Conservation (phyloP, 805 yeast species). For the Ogataea trehalophila region DNA sequence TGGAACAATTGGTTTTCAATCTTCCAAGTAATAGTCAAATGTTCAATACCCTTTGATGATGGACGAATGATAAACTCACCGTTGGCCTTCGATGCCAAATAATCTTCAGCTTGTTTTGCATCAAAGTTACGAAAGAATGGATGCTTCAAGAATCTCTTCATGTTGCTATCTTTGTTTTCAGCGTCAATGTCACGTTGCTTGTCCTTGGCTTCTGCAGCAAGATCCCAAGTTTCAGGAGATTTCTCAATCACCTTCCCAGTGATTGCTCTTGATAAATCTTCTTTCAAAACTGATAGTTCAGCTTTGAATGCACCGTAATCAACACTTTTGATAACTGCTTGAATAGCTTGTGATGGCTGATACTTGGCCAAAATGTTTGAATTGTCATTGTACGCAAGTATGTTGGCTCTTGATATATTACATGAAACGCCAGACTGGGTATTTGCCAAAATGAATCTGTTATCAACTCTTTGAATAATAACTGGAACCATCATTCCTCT, state of each 20-base stretch:
- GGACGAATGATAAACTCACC: constrained; percentile 96
- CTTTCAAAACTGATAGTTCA: constrained; percentile 63
- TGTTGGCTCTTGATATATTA: constrained; percentile 27
- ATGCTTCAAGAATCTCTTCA: constrained; percentile 80
- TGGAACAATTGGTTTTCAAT: constrained; percentile 88
- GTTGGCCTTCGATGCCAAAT: constrained; percentile 77
- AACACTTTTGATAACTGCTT: constrained; percentile 68
- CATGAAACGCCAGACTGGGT: constrained; percentile 53
- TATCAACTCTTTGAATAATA: constrained; percentile 57
- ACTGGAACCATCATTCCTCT: constrained; percentile 74
- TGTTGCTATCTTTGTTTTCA: constrained; percentile 62
- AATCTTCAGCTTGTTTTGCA: constrained; percentile 87
- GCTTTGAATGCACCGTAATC: constrained; percentile 75
- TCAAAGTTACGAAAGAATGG: constrained; percentile 84
- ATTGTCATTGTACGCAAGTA: constrained; percentile 44
- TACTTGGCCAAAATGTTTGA: constrained; percentile 36
- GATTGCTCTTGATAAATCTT: constrained; percentile 54
- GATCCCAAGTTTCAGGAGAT: constrained; percentile 74
- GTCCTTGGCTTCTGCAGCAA: constrained; percentile 68
- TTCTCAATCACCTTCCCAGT: constrained; percentile 38
- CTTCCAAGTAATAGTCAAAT: constrained; percentile 93
- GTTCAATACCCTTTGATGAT: constrained; percentile 84
- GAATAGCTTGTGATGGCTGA: constrained; percentile 74
- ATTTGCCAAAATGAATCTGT: constrained; percentile 32
- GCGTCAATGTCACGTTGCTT: constrained; percentile 49